Percentiles rank a stretch among this genome's conserved stretches.
Conservation (phyloP, 176 grass and related monocot species). For the Carex pumila region DNA sequence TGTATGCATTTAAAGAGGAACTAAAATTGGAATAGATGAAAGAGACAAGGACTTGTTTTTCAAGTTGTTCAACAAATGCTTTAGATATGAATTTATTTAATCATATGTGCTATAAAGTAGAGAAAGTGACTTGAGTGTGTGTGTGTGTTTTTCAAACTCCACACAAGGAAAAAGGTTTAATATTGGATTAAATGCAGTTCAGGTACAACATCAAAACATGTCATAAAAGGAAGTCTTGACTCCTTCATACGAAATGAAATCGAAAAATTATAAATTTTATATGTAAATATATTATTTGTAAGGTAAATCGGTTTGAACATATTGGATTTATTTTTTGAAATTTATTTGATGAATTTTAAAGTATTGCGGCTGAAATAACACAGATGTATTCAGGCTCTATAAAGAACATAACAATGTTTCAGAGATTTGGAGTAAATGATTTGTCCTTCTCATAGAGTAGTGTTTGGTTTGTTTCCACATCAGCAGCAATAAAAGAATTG, state of each 20-base stretch:
- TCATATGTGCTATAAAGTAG: background rate
- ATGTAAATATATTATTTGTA: no score
- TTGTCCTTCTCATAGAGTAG: background rate
- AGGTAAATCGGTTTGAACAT: no score
- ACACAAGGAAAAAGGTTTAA: background rate
- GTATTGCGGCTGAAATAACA: no score
- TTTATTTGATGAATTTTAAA: no score
- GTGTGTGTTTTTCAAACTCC: background rate
- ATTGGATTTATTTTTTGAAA: no score
- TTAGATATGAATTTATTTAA: background rate
- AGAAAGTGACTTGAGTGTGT: background rate
- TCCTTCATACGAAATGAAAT: no score
- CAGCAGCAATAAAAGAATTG: background rate
- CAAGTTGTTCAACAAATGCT: background rate
- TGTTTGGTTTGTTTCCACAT: background rate
- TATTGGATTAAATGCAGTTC: background rate
- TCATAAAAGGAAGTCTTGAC: no score
- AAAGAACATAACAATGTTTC: background rate
- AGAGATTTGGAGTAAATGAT: background rate
- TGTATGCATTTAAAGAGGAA: conserved; percentile 12
- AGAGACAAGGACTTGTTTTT: conserved; percentile 8
- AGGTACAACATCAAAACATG: background rate
- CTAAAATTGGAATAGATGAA: background rate
- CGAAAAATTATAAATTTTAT: no score
- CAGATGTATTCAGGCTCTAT: no score